These are phyloP conservation scores for Fraxinus angustifolia DNA, from an alignment of 305 asterid species.

Conservation along the genomic window DNA sequence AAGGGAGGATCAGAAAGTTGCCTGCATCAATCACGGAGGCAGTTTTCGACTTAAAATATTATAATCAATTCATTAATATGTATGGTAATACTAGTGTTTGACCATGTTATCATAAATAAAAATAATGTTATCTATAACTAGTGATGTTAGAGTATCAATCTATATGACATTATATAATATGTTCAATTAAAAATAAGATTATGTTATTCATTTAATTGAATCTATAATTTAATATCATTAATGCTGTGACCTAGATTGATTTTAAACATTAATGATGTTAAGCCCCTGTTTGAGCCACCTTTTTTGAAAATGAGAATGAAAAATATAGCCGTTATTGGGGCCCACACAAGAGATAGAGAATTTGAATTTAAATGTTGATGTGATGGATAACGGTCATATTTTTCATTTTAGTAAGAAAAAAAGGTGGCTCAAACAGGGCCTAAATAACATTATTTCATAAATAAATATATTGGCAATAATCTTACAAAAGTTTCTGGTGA, in stretches of 20 bases:
- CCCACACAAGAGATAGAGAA: too few species aligned
- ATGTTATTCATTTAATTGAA: background rate
- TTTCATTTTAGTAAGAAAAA: too few species aligned
- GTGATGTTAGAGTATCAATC: background rate
- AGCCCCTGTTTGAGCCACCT: too few species aligned
- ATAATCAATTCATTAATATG: background rate
- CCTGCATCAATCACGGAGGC: conserved; percentile 29
- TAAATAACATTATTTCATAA: background rate
- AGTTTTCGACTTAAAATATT: background rate
- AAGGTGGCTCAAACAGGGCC: too few species aligned
- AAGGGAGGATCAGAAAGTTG: conserved; percentile 2
- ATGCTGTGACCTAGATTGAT: too few species aligned
- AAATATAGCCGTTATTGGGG: too few species aligned
- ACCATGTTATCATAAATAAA: background rate
- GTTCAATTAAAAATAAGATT: background rate
- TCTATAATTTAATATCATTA: background rate
- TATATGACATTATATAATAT: background rate
- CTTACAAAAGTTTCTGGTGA: background rate
- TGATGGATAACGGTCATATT: too few species aligned
- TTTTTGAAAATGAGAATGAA: too few species aligned
- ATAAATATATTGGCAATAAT: background rate
- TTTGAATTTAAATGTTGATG: too few species aligned
- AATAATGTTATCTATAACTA: background rate
- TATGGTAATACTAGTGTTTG: background rate
- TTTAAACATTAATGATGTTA: too few species aligned